Percentiles rank a stretch among this genome's conserved stretches.
Conservation (phyloP, 495 filamentous ascomycete genomes). For the Penicillium cosmopolitanum region DNA sequence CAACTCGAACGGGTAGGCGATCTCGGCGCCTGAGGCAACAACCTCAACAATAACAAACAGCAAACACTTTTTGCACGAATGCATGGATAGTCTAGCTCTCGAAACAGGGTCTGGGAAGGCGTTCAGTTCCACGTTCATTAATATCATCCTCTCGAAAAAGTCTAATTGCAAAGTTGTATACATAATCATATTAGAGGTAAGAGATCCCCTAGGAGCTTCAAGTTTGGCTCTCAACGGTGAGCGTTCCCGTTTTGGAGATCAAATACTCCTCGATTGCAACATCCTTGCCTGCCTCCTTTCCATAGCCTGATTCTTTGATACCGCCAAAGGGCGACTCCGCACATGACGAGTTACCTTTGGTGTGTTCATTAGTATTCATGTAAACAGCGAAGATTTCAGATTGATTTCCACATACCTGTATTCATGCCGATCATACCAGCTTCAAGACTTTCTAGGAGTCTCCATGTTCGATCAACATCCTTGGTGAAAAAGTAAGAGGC, state of each 20-base stretch:
- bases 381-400: not conserved
- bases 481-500: slow-evolving; percentile 34
- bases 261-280: slow-evolving; percentile 62
- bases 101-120: too few relatives aligned
- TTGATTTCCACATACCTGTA: slow-evolving; percentile 18
- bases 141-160: too few relatives aligned
- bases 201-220: too few relatives aligned
- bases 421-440: slow-evolving; percentile 40
- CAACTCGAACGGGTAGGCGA: too few relatives aligned
- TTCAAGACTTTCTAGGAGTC: slow-evolving; percentile 31
- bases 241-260: slow-evolving; percentile 62
- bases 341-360: slow-evolving; percentile 16
- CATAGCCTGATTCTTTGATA: slow-evolving; percentile 55
- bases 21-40: too few relatives aligned
- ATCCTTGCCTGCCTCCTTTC: slow-evolving; percentile 66
- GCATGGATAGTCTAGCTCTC: too few relatives aligned
- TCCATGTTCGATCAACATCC: slow-evolving; percentile 28
- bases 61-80: too few relatives aligned
- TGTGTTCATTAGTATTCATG: not conserved
- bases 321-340: slow-evolving; percentile 50
- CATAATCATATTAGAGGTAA: too few relatives aligned
- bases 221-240: slow-evolving; percentile 34
- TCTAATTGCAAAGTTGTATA: too few relatives aligned
- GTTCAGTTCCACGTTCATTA: too few relatives aligned
- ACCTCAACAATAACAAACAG: too few relatives aligned